These are phyloP conservation scores for Amborella trichopoda DNA, from an alignment of 164 flowering plant genomes.

Conservation along the genomic window DNA sequence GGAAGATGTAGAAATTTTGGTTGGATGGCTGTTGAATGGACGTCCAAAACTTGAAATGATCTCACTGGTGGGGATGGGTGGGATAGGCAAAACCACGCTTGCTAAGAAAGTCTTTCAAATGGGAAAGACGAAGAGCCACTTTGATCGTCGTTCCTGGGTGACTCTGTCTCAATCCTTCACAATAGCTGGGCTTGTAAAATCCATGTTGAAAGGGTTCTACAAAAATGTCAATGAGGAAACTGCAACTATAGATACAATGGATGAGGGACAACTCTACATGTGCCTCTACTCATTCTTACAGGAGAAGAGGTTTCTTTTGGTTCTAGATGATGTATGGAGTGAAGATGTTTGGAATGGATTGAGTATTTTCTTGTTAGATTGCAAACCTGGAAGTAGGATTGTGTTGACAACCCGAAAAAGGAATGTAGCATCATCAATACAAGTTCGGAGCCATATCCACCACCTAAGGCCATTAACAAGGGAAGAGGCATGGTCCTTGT, in stretches of 20 bases:
- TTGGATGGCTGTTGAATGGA: slow-evolving; percentile 28
- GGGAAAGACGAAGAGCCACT: neutral
- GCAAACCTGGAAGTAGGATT: slow-evolving; percentile 17
- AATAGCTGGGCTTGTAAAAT: neutral
- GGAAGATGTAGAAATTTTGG: slow-evolving; percentile 24
- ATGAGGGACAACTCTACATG: slow-evolving; percentile 12
- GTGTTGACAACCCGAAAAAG: slow-evolving; percentile 22
- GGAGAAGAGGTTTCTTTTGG: slow-evolving; percentile 9
- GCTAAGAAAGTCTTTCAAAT: slow-evolving; percentile 9
- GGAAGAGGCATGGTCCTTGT: slow-evolving; percentile 22
- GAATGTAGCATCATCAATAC: slow-evolving; percentile 1
- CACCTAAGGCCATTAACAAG: slow-evolving; percentile 1
- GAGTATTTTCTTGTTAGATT: slow-evolving; percentile 17
- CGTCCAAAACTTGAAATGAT: neutral
- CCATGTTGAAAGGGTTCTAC: slow-evolving; percentile 1
- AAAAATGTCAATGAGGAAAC: no score
- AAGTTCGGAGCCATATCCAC: neutral
- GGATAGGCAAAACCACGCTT: slow-evolving; percentile 12
- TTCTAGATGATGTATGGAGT: slow-evolving; percentile 32
- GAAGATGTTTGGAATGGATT: slow-evolving; percentile 13
- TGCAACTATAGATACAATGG: neutral
- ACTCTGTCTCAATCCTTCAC: slow-evolving; percentile 3
- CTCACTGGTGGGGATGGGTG: slow-evolving; percentile 10
- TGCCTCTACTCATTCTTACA: neutral
- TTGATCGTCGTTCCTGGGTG: slow-evolving; percentile 13